These are phyloP conservation scores for Leucoagaricus sp. DNA, from an alignment of 1,284 basidiomycete species.

Conservation along the genomic window DNA sequence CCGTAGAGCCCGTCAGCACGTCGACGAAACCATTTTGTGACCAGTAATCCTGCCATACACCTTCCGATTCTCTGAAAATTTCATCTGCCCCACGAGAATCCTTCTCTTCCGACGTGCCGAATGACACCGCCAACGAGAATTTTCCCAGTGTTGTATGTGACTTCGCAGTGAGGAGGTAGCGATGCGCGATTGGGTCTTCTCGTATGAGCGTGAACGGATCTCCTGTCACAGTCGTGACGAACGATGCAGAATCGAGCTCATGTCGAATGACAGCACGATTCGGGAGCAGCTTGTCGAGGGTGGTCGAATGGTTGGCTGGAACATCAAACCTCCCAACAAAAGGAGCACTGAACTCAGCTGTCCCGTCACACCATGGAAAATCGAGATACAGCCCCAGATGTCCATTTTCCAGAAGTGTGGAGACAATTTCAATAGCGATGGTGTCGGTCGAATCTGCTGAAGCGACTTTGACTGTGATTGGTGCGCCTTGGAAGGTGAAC, in stretches of 20 bases:
- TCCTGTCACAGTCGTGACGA: conserved; percentile 46
- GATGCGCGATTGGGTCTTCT: conserved; percentile 42
- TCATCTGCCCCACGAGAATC: conserved; percentile 21
- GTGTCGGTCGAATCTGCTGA: conserved; percentile 41
- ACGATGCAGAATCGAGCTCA: conserved; percentile 41
- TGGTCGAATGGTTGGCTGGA: conserved; percentile 49
- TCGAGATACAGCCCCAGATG: conserved; percentile 52
- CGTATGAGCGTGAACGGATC: conserved; percentile 43
- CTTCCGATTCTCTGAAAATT: conserved; percentile 37
- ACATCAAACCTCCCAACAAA: conserved; percentile 56
- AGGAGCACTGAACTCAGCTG: conserved; percentile 54
- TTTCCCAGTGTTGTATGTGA: conserved; percentile 25
- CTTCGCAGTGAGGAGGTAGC: conserved; percentile 43
- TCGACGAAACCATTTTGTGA: conserved; percentile 52
- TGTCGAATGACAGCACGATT: conserved; percentile 42
- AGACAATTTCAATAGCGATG: conserved; percentile 43
- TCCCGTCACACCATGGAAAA: conserved; percentile 63
- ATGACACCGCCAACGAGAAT: conserved; percentile 22
- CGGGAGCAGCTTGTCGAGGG: conserved; percentile 23
- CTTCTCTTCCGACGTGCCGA: conserved; percentile 22
- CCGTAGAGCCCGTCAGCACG: conserved; percentile 48
- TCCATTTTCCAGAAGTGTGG: conserved; percentile 40
- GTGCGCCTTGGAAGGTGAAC: conserved; percentile 39
- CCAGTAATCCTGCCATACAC: conserved; percentile 53
- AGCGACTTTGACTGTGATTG: conserved; percentile 42